Evolutionary conservation across 208 protist genomes (phyloP).

Genomic region (Wallacemonas sp.): DNA sequence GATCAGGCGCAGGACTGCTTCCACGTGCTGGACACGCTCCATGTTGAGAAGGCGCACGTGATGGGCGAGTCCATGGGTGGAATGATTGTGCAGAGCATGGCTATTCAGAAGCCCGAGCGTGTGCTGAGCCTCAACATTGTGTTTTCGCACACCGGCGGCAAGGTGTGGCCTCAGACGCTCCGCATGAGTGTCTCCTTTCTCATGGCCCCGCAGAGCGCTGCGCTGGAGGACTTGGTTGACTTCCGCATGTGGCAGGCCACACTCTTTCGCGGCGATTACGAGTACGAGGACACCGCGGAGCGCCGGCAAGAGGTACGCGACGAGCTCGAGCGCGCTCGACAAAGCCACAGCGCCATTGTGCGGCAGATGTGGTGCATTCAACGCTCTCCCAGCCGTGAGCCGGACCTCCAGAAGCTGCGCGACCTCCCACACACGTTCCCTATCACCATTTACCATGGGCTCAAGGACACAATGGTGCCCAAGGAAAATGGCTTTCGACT

Average conservation of each 20-base stretch:
- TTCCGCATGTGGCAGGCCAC: slow-evolving; percentile 47
- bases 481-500: slow-evolving; percentile 60
- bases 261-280: slow-evolving; percentile 47
- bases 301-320: slow-evolving; percentile 41
- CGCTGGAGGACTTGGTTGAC: slow-evolving; percentile 37
- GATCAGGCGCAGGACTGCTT: slow-evolving; percentile 8
- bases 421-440: slow-evolving; percentile 33
- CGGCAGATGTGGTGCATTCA: slow-evolving; percentile 68
- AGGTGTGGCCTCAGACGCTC: slow-evolving; percentile 39
- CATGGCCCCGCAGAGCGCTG: slow-evolving; percentile 36
- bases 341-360: slow-evolving; percentile 19
- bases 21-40: not conserved
- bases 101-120: slow-evolving; percentile 29
- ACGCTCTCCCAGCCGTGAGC: slow-evolving; percentile 49
- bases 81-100: slow-evolving; percentile 53
- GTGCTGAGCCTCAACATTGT: slow-evolving; percentile 32
- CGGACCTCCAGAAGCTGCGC: slow-evolving; percentile 30
- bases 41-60: slow-evolving; percentile 22
- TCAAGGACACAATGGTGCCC: slow-evolving; percentile 57
- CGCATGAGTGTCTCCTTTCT: slow-evolving; percentile 46
- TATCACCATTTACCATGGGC: slow-evolving; percentile 56
- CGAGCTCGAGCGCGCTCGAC: slow-evolving; percentile 24
- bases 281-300: slow-evolving; percentile 57
- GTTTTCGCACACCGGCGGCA: slow-evolving; percentile 31
- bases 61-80: slow-evolving; percentile 45